Base-by-base conservation (phyloP, 257 asterid species). In the Eucommia ulmoides region DNA sequence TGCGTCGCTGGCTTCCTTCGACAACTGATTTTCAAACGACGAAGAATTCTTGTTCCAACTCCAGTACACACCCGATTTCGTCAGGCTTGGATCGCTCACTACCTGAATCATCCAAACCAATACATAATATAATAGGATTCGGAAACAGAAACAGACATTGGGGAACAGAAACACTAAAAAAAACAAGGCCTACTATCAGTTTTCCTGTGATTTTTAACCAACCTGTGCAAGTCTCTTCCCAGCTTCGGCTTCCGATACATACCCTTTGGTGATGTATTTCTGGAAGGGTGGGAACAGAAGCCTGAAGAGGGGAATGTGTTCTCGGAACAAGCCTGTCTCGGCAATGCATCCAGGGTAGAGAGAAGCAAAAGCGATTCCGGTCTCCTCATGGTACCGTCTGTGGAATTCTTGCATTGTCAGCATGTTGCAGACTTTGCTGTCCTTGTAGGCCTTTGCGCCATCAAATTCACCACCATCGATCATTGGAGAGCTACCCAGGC, bases 361-460 rank as follows among this genome's bases (percentile, higher is more conserved):
- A 49, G 96, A 84, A 0, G 96, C 73, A 56, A 84, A 88, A 1
- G 89, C 70, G 73, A 88, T 82, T 33, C 94, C 96, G 0, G 97
- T 88, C 1, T 88, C 96, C 62, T 84, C 91, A 8, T 88, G 93
- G 74, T 74, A 84, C 10, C 93, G 80, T 0, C 85, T 75, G 79
- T 88, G 97, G 42, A 88, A 80, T 50, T 84, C 97, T 49, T 88
- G 97, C 97, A 84, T 88, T 0, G 88, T 80, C 44, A 88, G 84
- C 97, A 88, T 84, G 70, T 88, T 88, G 78, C 97, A 88, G 51
- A 88, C 96, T 46, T 88, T 88, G 79, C 97, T 88, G 52, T 88
- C 97, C 68, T 88, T 88, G 72, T 88, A 88, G 0, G 97, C 97
- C 65, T 88, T 88, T 1, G 97, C 97, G 2, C 97, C 97, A n/a